Percentiles rank a stretch among this genome's conserved stretches.
Evolutionary conservation across 805 yeast species (phyloP).

Genomic region (Barnettozyma wickerhamii): DNA sequence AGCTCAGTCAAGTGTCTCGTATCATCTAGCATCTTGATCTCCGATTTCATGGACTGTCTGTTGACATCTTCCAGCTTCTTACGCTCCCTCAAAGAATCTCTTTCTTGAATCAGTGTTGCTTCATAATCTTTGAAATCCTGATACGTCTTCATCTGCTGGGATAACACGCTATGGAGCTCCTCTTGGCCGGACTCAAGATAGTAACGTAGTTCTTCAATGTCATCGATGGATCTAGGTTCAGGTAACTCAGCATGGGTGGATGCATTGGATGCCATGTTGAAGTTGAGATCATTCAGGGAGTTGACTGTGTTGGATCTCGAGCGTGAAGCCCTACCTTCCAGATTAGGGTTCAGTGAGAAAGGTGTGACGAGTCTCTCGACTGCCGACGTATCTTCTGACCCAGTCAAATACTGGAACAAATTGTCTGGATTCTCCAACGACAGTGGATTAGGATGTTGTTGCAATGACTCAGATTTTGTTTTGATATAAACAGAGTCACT

Average conservation of each 20-base stretch:
- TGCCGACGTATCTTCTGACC: slow-evolving; percentile 19
- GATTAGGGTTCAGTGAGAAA: slow-evolving; percentile 12
- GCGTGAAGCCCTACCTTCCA: slow-evolving; percentile 19
- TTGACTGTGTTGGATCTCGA: slow-evolving; percentile 33
- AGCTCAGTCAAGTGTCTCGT: slow-evolving; percentile 33
- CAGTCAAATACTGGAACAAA: slow-evolving; percentile 31
- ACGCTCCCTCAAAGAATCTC: slow-evolving; percentile 35
- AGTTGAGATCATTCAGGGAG: slow-evolving; percentile 14
- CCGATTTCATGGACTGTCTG: slow-evolving; percentile 35
- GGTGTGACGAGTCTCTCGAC: slow-evolving; percentile 27
- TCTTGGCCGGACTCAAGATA: slow-evolving; percentile 38
- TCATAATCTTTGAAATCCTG: slow-evolving; percentile 38
- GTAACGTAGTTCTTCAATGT: slow-evolving; percentile 40
- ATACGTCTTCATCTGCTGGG: slow-evolving; percentile 29
- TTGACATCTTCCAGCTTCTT: slow-evolving; percentile 38
- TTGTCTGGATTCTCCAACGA: slow-evolving; percentile 36
- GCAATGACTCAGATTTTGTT: slow-evolving; percentile 28
- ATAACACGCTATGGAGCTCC: slow-evolving; percentile 33
- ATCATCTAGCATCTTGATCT: slow-evolving; percentile 39
- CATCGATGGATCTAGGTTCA: slow-evolving; percentile 28
- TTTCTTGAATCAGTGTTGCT: slow-evolving; percentile 27
- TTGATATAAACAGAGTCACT: slow-evolving; percentile 38
- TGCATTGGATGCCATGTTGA: slow-evolving; percentile 9
- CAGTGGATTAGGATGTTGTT: slow-evolving; percentile 16
- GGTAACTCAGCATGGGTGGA: slow-evolving; percentile 14